Evolutionary conservation across 441 rosid species (phyloP), one percentile per base, ranked within the genome.

Genomic region (Bruguiera hainesii): DNA sequence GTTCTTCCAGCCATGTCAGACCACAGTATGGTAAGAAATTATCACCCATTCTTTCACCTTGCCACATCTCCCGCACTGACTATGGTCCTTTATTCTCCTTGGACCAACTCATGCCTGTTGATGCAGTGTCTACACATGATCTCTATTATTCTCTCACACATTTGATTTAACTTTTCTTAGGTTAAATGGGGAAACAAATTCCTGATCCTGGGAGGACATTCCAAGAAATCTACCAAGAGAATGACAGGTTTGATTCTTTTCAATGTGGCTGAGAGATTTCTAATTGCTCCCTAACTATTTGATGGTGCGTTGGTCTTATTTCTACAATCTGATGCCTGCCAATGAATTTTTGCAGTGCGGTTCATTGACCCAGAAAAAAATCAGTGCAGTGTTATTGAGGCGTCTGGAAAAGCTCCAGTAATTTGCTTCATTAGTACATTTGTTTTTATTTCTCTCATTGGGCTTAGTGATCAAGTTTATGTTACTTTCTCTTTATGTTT

Each of bases 321-420:
- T 65, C 60, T 28, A 16, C 73, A 76, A 59, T 61, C 80, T 80
- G 57, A 73, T 67, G 6, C 5, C 23, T 75, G 63, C 35, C 35
- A 51, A 50, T 67, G 56, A 60, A 46, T 75, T 66, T 50, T 75
- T 85, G 83, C 75, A 95, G 99, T 92, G 82, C 67, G 84, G 74
- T 86, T 78, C 72, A 79, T 92, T 77, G 90, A 95, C 83, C 80
- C 83, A 69, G 89, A 92, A 72, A 82, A 87, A 37, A 84, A 76
- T 37, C 56, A 62, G 2, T 90, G 82, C 73, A 91, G 96, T 57
- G 78, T 89, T 49, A 23, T 86, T 68, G 86, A 86, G 75, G 78
- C 93, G 31, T 84, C 80, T 0, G 99, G 99, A 74, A 85, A 83
- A 77, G 80, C 82, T 80, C 99, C 99, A 73, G 99, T 90, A 83